These are phyloP conservation scores for Taphrina sp. DNA, from an alignment of 1,139 yeast species.

Conservation along the genomic window DNA sequence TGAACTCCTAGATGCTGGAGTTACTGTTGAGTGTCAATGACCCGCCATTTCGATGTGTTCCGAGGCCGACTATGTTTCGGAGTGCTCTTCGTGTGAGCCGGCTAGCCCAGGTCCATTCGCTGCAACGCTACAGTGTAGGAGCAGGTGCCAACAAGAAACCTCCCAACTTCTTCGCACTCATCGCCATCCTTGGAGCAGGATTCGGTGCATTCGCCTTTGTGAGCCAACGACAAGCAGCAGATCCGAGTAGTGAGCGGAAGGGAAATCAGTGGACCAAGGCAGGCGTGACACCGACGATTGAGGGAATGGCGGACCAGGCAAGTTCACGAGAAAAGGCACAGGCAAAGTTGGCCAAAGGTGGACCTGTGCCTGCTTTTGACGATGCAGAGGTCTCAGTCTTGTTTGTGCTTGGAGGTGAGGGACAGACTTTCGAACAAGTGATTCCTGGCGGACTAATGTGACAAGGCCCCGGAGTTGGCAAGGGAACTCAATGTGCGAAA, in stretches of 20 bases:
- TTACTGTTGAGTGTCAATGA: too few relatives aligned
- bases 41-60: too few relatives aligned
- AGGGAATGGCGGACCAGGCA: slow-evolving; percentile 59
- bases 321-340: slow-evolving; percentile 42
- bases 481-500: slow-evolving; percentile 92
- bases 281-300: slow-evolving; percentile 26
- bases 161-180: slow-evolving; percentile 24
- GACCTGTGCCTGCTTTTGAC: slow-evolving; percentile 24
- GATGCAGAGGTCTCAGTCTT: slow-evolving; percentile 55
- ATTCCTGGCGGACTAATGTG: slow-evolving; percentile 51
- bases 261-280: slow-evolving; percentile 29
- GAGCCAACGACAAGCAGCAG: slow-evolving; percentile 14
- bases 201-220: slow-evolving; percentile 20
- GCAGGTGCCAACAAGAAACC: too few relatives aligned
- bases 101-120: too few relatives aligned
- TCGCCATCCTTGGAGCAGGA: slow-evolving; percentile 26
- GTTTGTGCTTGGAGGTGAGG: slow-evolving; percentile 67
- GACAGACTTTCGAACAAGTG: not conserved
- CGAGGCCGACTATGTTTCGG: too few relatives aligned
- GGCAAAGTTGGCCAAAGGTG: slow-evolving; percentile 20
- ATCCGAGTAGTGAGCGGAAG: slow-evolving; percentile 1
- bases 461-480: slow-evolving; percentile 82
- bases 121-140: too few relatives aligned
- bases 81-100: too few relatives aligned
- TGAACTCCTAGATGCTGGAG: too few relatives aligned